Conservation (phyloP, 2,329 filamentous ascomycete species). For the Dactylellina cionopaga region DNA sequence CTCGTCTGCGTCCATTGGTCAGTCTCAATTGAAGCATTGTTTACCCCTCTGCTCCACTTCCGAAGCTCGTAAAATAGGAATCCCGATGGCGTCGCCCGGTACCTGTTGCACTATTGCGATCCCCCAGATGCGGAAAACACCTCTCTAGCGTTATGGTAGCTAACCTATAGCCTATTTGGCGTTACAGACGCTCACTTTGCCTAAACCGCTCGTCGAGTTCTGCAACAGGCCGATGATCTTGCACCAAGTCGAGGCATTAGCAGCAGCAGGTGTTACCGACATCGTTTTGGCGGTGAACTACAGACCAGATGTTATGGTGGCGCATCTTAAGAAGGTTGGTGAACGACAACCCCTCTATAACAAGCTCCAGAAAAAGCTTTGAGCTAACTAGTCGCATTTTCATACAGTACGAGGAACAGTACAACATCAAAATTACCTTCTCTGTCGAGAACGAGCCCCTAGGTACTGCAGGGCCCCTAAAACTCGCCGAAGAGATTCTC, state of each 20-base stretch:
- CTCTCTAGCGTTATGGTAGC: neutral
- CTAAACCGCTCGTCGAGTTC: slow-evolving; percentile 97
- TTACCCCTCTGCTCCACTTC: neutral
- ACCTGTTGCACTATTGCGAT: neutral
- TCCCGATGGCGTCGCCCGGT: neutral
- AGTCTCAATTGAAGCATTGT: slow-evolving; percentile 59
- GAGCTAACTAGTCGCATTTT: neutral
- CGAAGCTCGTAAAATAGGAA: neutral
- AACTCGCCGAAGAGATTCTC: slow-evolving; percentile 90
- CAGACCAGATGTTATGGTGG: slow-evolving; percentile 96
- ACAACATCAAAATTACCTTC: slow-evolving; percentile 95
- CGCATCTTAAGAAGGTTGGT: slow-evolving; percentile 84
- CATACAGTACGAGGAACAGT: slow-evolving; percentile 84
- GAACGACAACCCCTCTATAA: neutral
- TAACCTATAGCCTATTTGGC: slow-evolving; percentile 50
- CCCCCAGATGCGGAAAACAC: neutral
- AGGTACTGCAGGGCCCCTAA: slow-evolving; percentile 92
- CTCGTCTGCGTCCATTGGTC: slow-evolving; percentile 94
- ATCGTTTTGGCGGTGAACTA: slow-evolving; percentile 99
- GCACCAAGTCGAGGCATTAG: slow-evolving; percentile 95
- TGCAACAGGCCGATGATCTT: slow-evolving; percentile 99
- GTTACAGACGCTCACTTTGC: slow-evolving; percentile 88
- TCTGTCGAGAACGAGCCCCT: slow-evolving; percentile 95
- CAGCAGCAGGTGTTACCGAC: slow-evolving; percentile 92
- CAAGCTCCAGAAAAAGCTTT: neutral